Base-by-base conservation (phyloP, 805 yeast species). In the Yarrowia sp. region DNA sequence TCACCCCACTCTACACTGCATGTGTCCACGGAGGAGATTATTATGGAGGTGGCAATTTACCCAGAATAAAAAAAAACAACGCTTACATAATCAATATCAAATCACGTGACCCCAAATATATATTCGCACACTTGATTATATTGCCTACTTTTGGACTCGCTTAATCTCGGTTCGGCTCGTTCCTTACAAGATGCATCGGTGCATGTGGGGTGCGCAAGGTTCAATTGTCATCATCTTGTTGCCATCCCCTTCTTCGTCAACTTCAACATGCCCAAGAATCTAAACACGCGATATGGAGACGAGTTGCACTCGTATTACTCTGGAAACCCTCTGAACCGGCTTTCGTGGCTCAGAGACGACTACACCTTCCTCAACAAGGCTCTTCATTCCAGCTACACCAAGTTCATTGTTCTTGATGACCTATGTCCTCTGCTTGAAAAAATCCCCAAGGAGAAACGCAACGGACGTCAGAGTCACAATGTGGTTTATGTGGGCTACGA, bases 261-360 rank as follows among this genome's bases (percentile, higher is more conserved):
- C 22, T 22, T 2, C 28, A 14, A 17, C 64, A 58, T 58, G 64
- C 42, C 64, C 36, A 39, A 42, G 17, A 43, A 43, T 28, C 64
- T 58, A 33, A 33, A 43, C 18, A 58, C 50, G 4, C 50, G 51
- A 22, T 71, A 66, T 62, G 78, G 78, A 11, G 65, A 68, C 14
- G 78, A 76, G 61, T 62, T 68, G 14, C 15, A 33, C 55, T 74
- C 76, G 28, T 78, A 78, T 67, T 84, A 79, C 69, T 81, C 84
- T 18, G 81, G 81, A 14, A 84, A 79, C 66, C 84, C 83, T 6
- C 76, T 88, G 65, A 86, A 87, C 73, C 75, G 93, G 65, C 83
- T 88, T 6, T 82, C 88, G 15, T 88, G 86, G 69, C 75, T 87
- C 58, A 76, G 93, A 41, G 83, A 83, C 28, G 84, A 87, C 71